Evolutionary conservation across 768 basidiomycete species (phyloP), one percentile per base, ranked within the genome.

Genomic region (Rhodotorula kratochvilovae): DNA sequence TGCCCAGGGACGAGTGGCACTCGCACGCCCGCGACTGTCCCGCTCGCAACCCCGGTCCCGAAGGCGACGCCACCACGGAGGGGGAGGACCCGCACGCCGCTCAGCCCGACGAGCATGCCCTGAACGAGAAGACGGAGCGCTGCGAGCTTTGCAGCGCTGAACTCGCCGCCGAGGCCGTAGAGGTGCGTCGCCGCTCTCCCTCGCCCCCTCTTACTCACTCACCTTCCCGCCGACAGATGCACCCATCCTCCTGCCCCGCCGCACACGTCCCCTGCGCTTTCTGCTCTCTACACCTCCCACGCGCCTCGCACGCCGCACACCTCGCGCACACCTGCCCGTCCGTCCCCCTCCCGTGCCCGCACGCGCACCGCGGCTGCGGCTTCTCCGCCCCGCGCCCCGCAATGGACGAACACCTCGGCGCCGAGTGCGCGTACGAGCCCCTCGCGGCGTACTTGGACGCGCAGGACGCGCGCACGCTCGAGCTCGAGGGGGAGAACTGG

Each of bases 391-490:
- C 64, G 8, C 64, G 64, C 5, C n/a, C 56, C 27, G 45, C 45
- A 45, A 15, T 31, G 21, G 55, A 66, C 8, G 64, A 66, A 6
- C 64, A 66, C 31, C 56, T 66, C 64, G 45, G 46, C 19, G 16
- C 48, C 46, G 56, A 57, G 64, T 66, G 64, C 56, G 46, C 46
- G 3, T 66, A 66, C 46, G 64, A 66, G 46, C 64, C 64, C 8
- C 33, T 66, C 33, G 29, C 31, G n/a, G 46, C n/a, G 6, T 50
- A 33, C 46, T 46, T 66, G 33, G 33, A 36, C 10, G 33, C 33
- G 16, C 13, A 48, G 8, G 56, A 66, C 23, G 56, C 25, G 3
- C 45, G 43, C 7, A 16, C 36, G 25, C 33, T 13, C 3, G 55
- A 58, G 35, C 35, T 58, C 27, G 64, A 57, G 39, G 64, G 33